Conservation (phyloP, 106 monocot species). For the Posidonia australis region DNA sequence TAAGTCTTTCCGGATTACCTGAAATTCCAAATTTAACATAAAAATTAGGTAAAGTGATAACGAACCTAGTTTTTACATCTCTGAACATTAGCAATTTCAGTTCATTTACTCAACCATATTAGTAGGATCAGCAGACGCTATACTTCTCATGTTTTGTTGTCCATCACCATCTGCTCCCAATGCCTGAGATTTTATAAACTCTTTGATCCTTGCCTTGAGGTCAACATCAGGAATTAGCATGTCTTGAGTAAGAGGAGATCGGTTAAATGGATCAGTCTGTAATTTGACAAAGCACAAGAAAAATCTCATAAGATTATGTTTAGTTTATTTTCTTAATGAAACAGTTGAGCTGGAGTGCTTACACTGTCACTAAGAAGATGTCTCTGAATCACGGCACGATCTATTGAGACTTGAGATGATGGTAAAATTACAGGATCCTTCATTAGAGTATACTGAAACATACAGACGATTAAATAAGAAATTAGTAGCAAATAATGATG, state of each 20-base stretch:
- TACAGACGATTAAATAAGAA: too few relatives aligned
- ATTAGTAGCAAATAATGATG: too few relatives aligned
- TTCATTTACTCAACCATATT: constrained; percentile 1
- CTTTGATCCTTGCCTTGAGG: constrained; percentile 68
- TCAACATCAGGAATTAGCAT: constrained; percentile 84
- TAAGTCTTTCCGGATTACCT: too few relatives aligned
- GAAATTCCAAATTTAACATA: too few relatives aligned
- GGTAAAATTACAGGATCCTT: constrained; percentile 96
- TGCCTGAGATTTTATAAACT: constrained; percentile 51
- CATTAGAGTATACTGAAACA: constrained; percentile 76
- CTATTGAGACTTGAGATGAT: constrained; percentile 68
- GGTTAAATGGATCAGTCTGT: constrained; percentile 96
- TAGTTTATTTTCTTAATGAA: not conserved
- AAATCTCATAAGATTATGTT: not conserved
- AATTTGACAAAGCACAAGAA: not conserved
- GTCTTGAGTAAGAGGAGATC: constrained; percentile 91
- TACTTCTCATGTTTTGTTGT: not conserved
- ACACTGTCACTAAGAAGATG: constrained; percentile 93
- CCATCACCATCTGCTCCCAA: constrained; percentile 12
- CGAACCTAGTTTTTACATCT: too few relatives aligned
- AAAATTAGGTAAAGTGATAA: too few relatives aligned
- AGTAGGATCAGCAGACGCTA: not conserved
- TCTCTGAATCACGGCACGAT: constrained; percentile 83
- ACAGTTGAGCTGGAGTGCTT: not conserved
- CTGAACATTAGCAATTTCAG: too few relatives aligned